Conservation (phyloP, 2,329 filamentous ascomycete genomes). For the Diaporthe vaccinii region DNA sequence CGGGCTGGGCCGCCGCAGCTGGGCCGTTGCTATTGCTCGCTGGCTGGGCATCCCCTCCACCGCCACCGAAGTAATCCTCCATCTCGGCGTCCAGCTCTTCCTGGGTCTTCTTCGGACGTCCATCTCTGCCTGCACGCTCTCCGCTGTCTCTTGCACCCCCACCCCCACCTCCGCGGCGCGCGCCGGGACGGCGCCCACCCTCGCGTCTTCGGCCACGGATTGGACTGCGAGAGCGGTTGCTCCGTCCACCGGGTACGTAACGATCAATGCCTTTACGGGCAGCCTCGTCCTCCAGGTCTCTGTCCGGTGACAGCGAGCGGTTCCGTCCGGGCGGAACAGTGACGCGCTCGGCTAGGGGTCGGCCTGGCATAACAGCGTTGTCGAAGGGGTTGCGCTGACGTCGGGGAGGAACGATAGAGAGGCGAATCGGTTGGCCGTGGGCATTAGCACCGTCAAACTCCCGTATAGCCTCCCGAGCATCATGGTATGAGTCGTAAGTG, state of each 20-base stretch:
- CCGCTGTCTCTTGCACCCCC: conserved; percentile 56
- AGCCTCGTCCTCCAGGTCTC: conserved; percentile 67
- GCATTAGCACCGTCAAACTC: conserved; percentile 94
- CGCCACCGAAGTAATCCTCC: conserved; percentile 86
- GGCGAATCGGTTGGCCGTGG: conserved; percentile 86
- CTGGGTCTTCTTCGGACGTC: conserved; percentile 84
- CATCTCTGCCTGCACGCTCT: conserved; percentile 61
- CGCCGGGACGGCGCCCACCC: conserved; percentile 61
- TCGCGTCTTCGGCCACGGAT: conserved; percentile 55
- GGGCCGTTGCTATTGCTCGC: conserved; percentile 55
- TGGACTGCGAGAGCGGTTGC: conserved; percentile 71
- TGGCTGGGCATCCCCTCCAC: conserved; percentile 47
- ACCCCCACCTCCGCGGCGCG: conserved; percentile 55
- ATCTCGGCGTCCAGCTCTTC: conserved; percentile 97
- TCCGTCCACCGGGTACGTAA: conserved; percentile 76
- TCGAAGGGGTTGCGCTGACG: conserved; percentile 69
- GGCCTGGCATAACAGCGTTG: conserved; percentile 66
- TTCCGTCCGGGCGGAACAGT: conserved; percentile 69
- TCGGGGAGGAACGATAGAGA: conserved; percentile 73
- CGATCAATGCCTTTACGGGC: conserved; percentile 80
- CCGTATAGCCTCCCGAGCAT: conserved; percentile 80
- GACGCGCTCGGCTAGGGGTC: conserved; percentile 72
- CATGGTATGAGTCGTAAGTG: conserved; percentile 78
- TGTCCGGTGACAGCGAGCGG: conserved; percentile 71
- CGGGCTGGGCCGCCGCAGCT: conserved; percentile 46